Base-by-base conservation (phyloP, 2,329 filamentous ascomycete genomes). In the Stenocarpella maydis region DNA sequence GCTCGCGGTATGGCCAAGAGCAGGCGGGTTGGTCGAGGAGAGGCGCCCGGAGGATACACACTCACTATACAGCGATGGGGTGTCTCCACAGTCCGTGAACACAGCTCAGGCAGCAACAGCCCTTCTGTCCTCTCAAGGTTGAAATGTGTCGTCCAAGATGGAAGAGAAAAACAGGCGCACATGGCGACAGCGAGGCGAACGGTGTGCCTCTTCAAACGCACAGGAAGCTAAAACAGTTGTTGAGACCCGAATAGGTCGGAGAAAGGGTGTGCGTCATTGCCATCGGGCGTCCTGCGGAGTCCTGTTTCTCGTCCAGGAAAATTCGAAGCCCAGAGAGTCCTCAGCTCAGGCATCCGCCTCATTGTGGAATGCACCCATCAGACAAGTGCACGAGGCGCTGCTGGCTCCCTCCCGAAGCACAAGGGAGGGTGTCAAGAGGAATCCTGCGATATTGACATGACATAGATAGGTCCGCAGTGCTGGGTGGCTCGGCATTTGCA, bases 1-100 rank as follows among this genome's bases (percentile, higher is more conserved):
- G 34, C 34, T 41, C 53, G 37, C 37, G 54, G 37, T 24, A 58
- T 41, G 54, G 21, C 54, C 54, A 58, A 41, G 54, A 58, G 24
- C 54, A 9, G 21, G 15, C 19, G 41, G 41, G 12, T 47, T 28
- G 41, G 41, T 47, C 58, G 58, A 37, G 17, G 26, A 61, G 26
- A 12, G 4, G 24, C 19, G 41, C 41, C 41, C 15, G 31, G 12
- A 21, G 6, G 4, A 21, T 31, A 24, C 28, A 34, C 10, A 21
- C 17, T 17, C 26, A 47, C 41, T 28, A 21, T 47, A 41, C 55
- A 31, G 41, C 43, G 55, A 37, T 17, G 24, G 31, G 12, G 19
- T 10, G 6, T 34, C 58, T 61, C 47, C 41, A 41, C 58, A 49
- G n/a, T 21, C 26, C 28, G 15, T 31, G 43, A 47, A 10, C 41